These are phyloP conservation scores for Paramecium biaurelia DNA, from an alignment of 73 alveolate genomes.

Conservation along the genomic window DNA sequence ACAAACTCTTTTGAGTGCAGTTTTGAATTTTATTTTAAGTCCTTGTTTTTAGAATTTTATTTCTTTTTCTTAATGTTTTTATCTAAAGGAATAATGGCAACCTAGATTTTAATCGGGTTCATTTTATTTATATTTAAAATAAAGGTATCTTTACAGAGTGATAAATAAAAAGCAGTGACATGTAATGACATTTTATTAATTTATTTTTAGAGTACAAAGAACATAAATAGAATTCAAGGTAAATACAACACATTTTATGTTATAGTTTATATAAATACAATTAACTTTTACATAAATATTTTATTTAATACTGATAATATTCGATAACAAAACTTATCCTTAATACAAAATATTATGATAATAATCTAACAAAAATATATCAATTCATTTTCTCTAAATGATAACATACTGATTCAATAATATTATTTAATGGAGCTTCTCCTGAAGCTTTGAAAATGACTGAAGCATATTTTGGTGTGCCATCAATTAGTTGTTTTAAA, in stretches of 20 bases:
- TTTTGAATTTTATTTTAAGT: not conserved
- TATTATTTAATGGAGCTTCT: not conserved
- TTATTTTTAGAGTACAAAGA: not conserved
- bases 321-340: not conserved
- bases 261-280: too few relatives aligned
- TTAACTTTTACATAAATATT: too few relatives aligned
- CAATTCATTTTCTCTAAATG: constrained; percentile 56
- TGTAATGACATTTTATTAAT: not conserved
- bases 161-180: not conserved
- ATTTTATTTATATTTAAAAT: not conserved
- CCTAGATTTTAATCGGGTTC: not conserved
- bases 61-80: not conserved
- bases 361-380: not conserved
- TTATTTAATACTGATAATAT: not conserved
- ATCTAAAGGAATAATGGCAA: not conserved
- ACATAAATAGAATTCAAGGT: not conserved
- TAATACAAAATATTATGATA: not conserved
- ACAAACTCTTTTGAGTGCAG: not conserved
- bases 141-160: not conserved
- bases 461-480: constrained; percentile 40
- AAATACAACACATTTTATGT: not conserved
- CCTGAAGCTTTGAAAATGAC: constrained; percentile 54
- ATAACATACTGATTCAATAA: constrained; percentile 50
- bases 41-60: not conserved
- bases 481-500: constrained; percentile 52